Percentiles rank a stretch among this genome's conserved stretches.
These are phyloP conservation scores for Pichia occidentalis DNA, from an alignment of 805 yeast genomes.

Conservation along the genomic window DNA sequence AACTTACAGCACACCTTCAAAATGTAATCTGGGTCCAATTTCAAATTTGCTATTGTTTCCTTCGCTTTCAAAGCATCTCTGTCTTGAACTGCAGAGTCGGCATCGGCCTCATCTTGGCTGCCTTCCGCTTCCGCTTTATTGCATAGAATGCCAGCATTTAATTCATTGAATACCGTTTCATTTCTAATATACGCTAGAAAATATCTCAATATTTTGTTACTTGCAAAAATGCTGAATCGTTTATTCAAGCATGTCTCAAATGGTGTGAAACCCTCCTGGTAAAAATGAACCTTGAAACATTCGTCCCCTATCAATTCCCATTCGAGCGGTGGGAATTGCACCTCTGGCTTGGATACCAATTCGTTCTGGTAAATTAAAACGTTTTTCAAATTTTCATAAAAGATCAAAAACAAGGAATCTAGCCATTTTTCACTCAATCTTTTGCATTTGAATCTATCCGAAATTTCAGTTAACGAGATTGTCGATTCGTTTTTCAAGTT, in stretches of 20 bases:
- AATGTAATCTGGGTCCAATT: slow-evolving; percentile 31
- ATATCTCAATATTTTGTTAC: slow-evolving; percentile 42
- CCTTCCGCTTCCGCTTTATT: no score
- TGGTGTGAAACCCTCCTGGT: slow-evolving; percentile 44
- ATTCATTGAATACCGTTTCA: slow-evolving; percentile 12
- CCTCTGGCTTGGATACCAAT: slow-evolving; percentile 17
- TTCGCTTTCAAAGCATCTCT: not conserved
- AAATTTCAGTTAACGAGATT: slow-evolving; percentile 20
- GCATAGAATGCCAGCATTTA: no score
- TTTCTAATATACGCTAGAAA: slow-evolving; percentile 27
- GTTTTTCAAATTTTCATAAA: slow-evolving; percentile 67
- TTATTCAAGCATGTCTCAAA: slow-evolving; percentile 47
- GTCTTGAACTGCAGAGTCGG: no score
- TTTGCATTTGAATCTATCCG: slow-evolving; percentile 32
- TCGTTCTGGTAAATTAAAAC: slow-evolving; percentile 55
- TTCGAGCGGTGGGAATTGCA: slow-evolving; percentile 55
- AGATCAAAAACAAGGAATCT: slow-evolving; percentile 57
- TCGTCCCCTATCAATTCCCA: slow-evolving; percentile 69
- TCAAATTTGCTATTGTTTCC: no score
- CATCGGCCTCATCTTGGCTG: no score
- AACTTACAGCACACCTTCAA: slow-evolving; percentile 40
- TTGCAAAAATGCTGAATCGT: slow-evolving; percentile 57
- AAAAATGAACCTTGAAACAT: slow-evolving; percentile 41
- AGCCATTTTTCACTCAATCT: slow-evolving; percentile 70
- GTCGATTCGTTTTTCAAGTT: slow-evolving; percentile 16